Base-by-base conservation (phyloP, 441 rosid species). In the Sinapis alba region DNA sequence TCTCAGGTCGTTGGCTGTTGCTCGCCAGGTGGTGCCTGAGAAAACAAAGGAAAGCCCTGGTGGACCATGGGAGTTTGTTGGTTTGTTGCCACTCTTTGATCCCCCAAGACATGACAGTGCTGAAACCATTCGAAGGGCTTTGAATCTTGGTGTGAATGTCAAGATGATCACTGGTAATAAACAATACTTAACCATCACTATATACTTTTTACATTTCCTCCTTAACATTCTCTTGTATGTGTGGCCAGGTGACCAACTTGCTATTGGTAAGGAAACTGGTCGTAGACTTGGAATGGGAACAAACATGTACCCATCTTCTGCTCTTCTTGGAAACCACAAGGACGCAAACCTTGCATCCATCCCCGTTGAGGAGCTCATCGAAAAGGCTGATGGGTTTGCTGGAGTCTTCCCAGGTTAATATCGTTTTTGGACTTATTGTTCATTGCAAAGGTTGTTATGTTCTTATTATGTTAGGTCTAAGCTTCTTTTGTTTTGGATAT, bases 1-100 rank as follows among this genome's bases (percentile, higher is more conserved):
- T 47, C 91, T 94, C 61, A 84, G 98, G 80, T 94, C 97, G 19
- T 89, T 92, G 65, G 97, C 83, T 26, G 88, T 89, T 78, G 88
- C 89, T 74, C 79, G 83, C 26, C 88, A 83, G 84, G 83, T 73
- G 45, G 88, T 86, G 23, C 90, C 89, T 45, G 85, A 78, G 65
- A 81, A 83, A 63, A 81, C 81, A 16, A 88, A 88, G 79, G 92
- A 82, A 20, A 88, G 90, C 30, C 75, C 81, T 7, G 90, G 92
- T 18, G 81, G 84, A 26, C 89, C 86, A 20, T 88, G 90, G 90
- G 85, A 88, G 63, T 88, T 88, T 79, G 84, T 85, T 65, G 92
- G 89, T 26, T 82, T 88, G 65, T 79, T 88, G 59, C 86, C 92
- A 65, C 85, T 88, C 13, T 86, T 88, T 68, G 86, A 88, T 72